Evolutionary conservation across 176 grass and related monocot genomes (phyloP).

Genomic region (Thalia dealbata): DNA sequence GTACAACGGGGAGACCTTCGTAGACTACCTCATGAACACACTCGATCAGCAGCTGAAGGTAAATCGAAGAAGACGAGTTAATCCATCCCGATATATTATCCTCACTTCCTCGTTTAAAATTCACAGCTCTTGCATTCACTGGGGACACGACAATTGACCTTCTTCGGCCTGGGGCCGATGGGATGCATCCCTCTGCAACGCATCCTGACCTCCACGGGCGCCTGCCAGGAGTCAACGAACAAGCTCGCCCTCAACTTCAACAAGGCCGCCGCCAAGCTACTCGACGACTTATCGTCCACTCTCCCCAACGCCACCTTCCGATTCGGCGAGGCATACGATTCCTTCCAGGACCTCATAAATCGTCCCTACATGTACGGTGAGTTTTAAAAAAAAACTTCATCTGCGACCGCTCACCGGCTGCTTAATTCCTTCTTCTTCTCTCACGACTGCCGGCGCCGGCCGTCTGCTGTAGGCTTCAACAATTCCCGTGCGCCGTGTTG

Average conservation of each 20-base stretch:
- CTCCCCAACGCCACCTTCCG: slow-evolving; percentile 55
- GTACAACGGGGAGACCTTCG: slow-evolving; percentile 63
- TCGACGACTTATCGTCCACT: slow-evolving; percentile 30
- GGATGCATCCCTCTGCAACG: slow-evolving; percentile 92
- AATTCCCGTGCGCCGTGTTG: slow-evolving; percentile 73
- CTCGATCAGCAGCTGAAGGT: slow-evolving; percentile 52
- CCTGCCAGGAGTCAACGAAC: slow-evolving; percentile 71
- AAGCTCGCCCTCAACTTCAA: slow-evolving; percentile 68
- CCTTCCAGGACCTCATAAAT: slow-evolving; percentile 80
- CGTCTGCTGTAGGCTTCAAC: slow-evolving; percentile 57
- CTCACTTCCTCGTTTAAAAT: not conserved
- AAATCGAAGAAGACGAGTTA: not conserved
- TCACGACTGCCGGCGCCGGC: too few relatives aligned
- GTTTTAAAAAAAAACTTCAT: too few relatives aligned
- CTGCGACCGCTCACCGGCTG: too few relatives aligned
- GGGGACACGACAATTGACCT: slow-evolving; percentile 56
- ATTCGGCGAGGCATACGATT: slow-evolving; percentile 77
- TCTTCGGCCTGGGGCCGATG: slow-evolving; percentile 89
- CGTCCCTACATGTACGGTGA: slow-evolving; percentile 39
- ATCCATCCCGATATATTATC: too few relatives aligned
- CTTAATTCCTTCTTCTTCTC: not conserved
- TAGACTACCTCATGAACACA: slow-evolving; percentile 46
- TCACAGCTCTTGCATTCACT: slow-evolving; percentile 33
- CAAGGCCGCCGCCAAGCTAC: slow-evolving; percentile 25
- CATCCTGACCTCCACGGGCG: slow-evolving; percentile 41